phyloP scores from a whole-genome alignment of 139 green algal genomes.

The Trebouxia sp. region DNA sequence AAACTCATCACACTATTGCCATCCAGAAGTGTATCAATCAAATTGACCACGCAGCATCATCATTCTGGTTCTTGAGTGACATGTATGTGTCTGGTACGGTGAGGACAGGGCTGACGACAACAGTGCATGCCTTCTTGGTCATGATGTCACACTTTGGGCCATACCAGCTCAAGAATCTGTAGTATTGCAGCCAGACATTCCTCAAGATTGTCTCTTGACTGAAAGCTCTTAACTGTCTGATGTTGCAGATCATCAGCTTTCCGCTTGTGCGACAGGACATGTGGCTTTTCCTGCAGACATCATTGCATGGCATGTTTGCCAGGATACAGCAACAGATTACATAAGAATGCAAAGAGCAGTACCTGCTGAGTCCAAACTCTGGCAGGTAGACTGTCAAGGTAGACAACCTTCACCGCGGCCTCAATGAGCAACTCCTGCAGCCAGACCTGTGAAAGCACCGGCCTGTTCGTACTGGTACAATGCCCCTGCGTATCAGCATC shows the following conservation, averaged over 20 bases:
- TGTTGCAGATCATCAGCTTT: background rate
- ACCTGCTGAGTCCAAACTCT: background rate
- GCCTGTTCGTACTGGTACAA: too few species aligned
- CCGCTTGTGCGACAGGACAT: background rate
- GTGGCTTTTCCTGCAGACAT: background rate
- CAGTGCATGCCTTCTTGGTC: too few species aligned
- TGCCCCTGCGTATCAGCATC: too few species aligned
- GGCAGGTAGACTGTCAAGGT: background rate
- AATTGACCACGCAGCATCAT: too few species aligned
- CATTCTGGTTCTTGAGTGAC: too few species aligned
- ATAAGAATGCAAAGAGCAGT: too few species aligned
- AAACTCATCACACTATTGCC: too few species aligned
- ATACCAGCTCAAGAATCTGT: background rate
- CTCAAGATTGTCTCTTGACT: background rate
- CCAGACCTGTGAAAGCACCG: slow-evolving; percentile 7
- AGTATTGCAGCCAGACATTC: background rate
- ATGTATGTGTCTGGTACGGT: too few species aligned
- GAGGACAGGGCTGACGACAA: too few species aligned
- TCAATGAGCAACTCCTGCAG: background rate
- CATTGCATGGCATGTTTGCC: too few species aligned
- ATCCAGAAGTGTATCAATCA: too few species aligned
- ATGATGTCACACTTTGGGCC: background rate
- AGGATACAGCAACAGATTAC: too few species aligned
- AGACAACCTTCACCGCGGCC: background rate
- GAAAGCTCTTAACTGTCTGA: background rate